Base-by-base conservation (phyloP, 768 basidiomycete species). In the Mycena crocata region DNA sequence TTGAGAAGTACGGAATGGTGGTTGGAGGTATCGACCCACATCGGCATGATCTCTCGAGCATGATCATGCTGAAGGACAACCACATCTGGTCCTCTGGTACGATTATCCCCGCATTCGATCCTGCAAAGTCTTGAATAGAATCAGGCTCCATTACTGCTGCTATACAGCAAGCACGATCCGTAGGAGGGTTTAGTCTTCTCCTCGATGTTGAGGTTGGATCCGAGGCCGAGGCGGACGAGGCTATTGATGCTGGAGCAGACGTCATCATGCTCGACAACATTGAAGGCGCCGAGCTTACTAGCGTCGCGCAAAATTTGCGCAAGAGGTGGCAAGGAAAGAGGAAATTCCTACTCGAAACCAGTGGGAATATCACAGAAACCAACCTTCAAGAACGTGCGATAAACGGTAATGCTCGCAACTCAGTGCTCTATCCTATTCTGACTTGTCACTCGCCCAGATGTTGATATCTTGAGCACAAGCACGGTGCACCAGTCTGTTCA, bases 1-100 rank as follows among this genome's bases (percentile, higher is more conserved):
- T 99, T 7, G 98, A 99, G 79, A 99, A 99, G 79, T 98, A 99
- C 76, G 98, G 91, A 5, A 99, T 99, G 98, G 80, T 99, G 48
- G 94, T 99, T 17, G 98, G 98, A 21, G 98, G 98, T 8, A 92
- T 98, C 72, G 97, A 99, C 76, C 83, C 94, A 12, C 98, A 99
- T 82, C 89, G 98, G 26, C 92, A 98, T 71, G 96, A 99, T 78
- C 85, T 99, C n/a, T 96, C 94, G 31, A 94, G 93, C 76, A 99
- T 99, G 98, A 96, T 99, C 75, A 99, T 99, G 98, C 88, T 99
- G 73, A 99, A 99, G 80, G 98, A 99, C 73, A 99, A 99, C 76
- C 98, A 99, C 76, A 94, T 99, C 75, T 98, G 96, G 96, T 97
- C 96, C 4, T 93, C 91, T 45, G 96, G 96, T 91, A 74, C 66